Conservation (phyloP, 768 basidiomycete species). For the Hericium erinaceus region DNA sequence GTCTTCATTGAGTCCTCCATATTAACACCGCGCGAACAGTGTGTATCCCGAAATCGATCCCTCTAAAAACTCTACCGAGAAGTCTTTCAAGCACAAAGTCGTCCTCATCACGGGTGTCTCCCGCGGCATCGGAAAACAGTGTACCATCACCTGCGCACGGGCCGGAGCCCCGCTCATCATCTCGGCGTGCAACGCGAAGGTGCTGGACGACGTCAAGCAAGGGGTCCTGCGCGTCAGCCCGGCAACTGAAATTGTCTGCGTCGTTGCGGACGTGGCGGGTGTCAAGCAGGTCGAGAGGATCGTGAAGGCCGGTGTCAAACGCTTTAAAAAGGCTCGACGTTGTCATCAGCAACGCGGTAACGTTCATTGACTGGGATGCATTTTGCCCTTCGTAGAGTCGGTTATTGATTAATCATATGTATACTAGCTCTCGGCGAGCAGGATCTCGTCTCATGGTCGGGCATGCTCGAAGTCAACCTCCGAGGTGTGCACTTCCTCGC, state of each 20-base stretch:
- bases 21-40: not conserved
- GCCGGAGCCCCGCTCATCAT: slow-evolving; percentile 14
- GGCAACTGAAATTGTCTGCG: not conserved
- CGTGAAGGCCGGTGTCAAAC: not conserved
- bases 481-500: slow-evolving; percentile 4
- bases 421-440: not conserved
- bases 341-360: slow-evolving; percentile 3
- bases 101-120: slow-evolving; percentile 17
- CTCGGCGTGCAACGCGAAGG: not conserved
- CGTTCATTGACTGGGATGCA: not conserved
- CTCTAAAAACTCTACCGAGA: not conserved
- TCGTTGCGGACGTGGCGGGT: slow-evolving; percentile 3
- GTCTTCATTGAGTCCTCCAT: too few relatives aligned
- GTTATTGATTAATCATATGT: not conserved
- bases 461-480: slow-evolving; percentile 3
- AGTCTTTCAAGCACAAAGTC: slow-evolving; percentile 6
- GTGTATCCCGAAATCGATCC: slow-evolving; percentile 5
- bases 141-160: slow-evolving; percentile 6
- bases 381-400: not conserved
- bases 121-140: slow-evolving; percentile 14
- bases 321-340: slow-evolving; percentile 3
- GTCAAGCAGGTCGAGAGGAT: not conserved
- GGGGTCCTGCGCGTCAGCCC: not conserved
- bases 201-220: not conserved
- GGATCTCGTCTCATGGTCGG: slow-evolving; percentile 5